Evolutionary conservation across 1,284 basidiomycete species (phyloP).

Genomic region (Ustilago loliicola): DNA sequence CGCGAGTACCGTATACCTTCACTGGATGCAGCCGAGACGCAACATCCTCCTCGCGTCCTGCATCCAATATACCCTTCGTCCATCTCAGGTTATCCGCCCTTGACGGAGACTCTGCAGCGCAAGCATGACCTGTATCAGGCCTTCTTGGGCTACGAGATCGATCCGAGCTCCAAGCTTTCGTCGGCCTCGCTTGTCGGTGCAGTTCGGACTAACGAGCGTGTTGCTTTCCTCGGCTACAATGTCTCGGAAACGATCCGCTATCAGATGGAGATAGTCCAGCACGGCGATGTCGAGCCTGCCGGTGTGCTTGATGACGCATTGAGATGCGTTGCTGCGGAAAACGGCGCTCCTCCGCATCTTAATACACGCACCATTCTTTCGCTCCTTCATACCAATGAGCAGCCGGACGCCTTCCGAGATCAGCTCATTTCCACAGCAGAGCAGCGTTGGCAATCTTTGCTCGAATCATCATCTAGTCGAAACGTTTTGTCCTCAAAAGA

Average conservation of each 20-base stretch:
- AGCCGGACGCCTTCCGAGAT: constrained; percentile 7
- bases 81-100: constrained; percentile 37
- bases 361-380: constrained; percentile 20
- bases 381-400: constrained; percentile 8
- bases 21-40: background rate
- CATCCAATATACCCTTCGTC: constrained; percentile 14
- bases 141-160: constrained; percentile 27
- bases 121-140: constrained; percentile 33
- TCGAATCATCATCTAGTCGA: background rate
- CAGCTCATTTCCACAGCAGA: constrained; percentile 12
- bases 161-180: constrained; percentile 5
- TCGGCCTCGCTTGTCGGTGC: constrained; percentile 22
- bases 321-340: background rate
- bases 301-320: constrained; percentile 22
- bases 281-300: background rate
- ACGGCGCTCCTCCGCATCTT: constrained; percentile 12
- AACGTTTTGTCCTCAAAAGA: background rate
- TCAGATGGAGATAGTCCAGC: constrained; percentile 20
- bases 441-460: constrained; percentile 19
- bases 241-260: constrained; percentile 32
- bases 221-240: constrained; percentile 44
- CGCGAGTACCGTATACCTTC: constrained; percentile 28
- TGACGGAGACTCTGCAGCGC: constrained; percentile 34
- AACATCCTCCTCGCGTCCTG: background rate
- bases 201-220: constrained; percentile 28